Percentiles rank a stretch among this genome's conserved stretches.
phyloP scores from a whole-genome alignment of 345 rosid genomes.

The Gossypium bickii region DNA sequence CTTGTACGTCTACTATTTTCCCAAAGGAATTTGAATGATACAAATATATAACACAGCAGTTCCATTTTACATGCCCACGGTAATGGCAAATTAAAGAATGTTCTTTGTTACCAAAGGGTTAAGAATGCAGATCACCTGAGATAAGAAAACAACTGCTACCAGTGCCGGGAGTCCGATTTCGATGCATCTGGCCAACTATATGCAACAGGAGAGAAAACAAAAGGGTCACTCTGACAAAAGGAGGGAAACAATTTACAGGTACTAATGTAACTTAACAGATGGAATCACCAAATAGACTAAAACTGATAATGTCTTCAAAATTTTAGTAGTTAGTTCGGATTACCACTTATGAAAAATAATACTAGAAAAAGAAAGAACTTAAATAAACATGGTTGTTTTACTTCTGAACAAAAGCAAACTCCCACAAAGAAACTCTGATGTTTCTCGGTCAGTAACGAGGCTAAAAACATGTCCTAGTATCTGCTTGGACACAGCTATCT shows the following conservation, averaged over 20 bases:
- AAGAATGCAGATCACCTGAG: slow-evolving; percentile 56
- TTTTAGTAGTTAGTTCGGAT: neutral
- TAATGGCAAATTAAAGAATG: neutral
- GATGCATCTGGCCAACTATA: slow-evolving; percentile 67
- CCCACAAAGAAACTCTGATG: neutral
- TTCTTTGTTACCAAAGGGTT: neutral
- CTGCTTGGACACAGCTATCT: neutral
- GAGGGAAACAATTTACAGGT: neutral
- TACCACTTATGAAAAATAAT: neutral
- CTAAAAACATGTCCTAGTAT: neutral
- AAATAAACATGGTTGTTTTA: neutral
- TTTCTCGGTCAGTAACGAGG: neutral
- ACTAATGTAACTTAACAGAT: neutral
- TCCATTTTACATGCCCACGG: neutral
- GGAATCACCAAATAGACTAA: neutral
- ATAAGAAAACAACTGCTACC: slow-evolving; percentile 50
- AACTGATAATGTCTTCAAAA: neutral
- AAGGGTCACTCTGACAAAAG: slow-evolving; percentile 7
- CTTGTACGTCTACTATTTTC: neutral
- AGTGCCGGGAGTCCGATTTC: slow-evolving; percentile 86
- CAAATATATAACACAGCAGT: neutral
- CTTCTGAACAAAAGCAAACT: neutral
- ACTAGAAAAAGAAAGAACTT: neutral
- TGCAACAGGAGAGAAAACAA: slow-evolving; percentile 15
- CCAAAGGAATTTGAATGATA: neutral